phyloP scores from a whole-genome alignment of 2,329 filamentous ascomycete species.

The Trichoderma arundinaceum region DNA sequence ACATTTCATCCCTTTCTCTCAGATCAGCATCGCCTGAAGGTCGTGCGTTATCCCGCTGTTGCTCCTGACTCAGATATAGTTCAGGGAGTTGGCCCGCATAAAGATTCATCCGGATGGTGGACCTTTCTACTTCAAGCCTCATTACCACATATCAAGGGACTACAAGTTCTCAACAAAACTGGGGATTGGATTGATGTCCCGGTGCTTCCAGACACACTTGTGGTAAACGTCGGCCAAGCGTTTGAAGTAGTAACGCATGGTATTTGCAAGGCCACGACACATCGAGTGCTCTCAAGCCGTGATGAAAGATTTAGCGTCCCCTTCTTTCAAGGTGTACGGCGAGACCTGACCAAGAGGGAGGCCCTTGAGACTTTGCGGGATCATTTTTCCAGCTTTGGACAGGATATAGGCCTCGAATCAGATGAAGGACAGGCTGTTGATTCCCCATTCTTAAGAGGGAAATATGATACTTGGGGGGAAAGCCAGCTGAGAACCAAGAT shows the following conservation, averaged over 20 bases:
- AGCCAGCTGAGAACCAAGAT: constrained; percentile 60
- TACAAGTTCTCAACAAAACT: constrained; percentile 56
- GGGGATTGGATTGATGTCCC: constrained; percentile 59
- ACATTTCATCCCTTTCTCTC: constrained; percentile 60
- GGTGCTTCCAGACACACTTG: constrained; percentile 55
- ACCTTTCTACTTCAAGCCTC: constrained; percentile 68
- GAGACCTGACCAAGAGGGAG: constrained; percentile 52
- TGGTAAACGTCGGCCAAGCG: constrained; percentile 64
- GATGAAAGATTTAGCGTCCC: constrained; percentile 51
- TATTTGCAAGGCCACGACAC: constrained; percentile 58
- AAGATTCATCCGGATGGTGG: constrained; percentile 68
- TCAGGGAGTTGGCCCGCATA: constrained; percentile 67
- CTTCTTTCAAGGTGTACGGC: constrained; percentile 57
- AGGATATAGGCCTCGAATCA: constrained; percentile 39
- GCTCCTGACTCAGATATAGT: neutral
- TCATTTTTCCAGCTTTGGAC: constrained; percentile 45
- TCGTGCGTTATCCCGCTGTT: constrained; percentile 57
- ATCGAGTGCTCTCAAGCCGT: constrained; percentile 48
- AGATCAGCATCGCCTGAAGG: constrained; percentile 64
- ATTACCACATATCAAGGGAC: constrained; percentile 53
- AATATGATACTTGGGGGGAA: constrained; percentile 62
- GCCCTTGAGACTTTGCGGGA: constrained; percentile 47
- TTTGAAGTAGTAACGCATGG: constrained; percentile 63
- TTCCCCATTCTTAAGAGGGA: constrained; percentile 55
- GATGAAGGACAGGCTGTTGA: constrained; percentile 50